These are phyloP conservation scores for Mesembryanthemum crystallinum DNA, from an alignment of 148 eudicot species.

Conservation along the genomic window DNA sequence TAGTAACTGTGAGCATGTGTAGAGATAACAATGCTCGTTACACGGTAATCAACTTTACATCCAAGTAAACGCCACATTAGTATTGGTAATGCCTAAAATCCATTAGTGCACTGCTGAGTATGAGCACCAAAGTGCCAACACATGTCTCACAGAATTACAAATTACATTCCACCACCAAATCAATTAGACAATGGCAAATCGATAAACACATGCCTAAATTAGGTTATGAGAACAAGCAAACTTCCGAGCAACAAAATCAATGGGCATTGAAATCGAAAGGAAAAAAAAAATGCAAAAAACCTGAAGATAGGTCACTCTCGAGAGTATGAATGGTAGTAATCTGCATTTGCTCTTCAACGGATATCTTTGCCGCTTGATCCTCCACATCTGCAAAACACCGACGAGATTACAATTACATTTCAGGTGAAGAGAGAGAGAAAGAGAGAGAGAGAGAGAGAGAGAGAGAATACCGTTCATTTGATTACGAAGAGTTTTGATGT, in stretches of 20 bases:
- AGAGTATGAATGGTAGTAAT: conserved; percentile 61
- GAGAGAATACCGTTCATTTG: conserved; percentile 60
- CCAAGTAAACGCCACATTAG: too few species aligned
- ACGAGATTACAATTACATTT: background rate
- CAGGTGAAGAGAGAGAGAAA: background rate
- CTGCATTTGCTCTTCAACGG: conserved; percentile 84
- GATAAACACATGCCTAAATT: background rate
- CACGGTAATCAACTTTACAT: too few species aligned
- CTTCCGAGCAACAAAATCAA: background rate
- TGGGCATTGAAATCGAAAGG: background rate
- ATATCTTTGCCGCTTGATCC: conserved; percentile 76
- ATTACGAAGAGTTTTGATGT: conserved; percentile 74
- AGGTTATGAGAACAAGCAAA: background rate
- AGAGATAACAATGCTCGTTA: too few species aligned
- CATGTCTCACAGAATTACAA: too few species aligned
- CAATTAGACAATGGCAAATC: too few species aligned
- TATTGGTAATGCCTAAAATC: too few species aligned
- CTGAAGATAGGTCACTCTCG: conserved; percentile 64
- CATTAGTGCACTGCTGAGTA: too few species aligned
- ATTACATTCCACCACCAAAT: too few species aligned
- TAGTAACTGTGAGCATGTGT: too few species aligned
- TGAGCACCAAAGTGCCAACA: background rate
- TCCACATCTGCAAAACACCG: conserved; percentile 62
- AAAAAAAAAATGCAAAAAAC: conserved; percentile 26
- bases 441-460: conserved; percentile 16